Evolutionary conservation across 345 rosid species (phyloP), one percentile per base, ranked within the genome.

Genomic region (Clarkia xantiana): DNA sequence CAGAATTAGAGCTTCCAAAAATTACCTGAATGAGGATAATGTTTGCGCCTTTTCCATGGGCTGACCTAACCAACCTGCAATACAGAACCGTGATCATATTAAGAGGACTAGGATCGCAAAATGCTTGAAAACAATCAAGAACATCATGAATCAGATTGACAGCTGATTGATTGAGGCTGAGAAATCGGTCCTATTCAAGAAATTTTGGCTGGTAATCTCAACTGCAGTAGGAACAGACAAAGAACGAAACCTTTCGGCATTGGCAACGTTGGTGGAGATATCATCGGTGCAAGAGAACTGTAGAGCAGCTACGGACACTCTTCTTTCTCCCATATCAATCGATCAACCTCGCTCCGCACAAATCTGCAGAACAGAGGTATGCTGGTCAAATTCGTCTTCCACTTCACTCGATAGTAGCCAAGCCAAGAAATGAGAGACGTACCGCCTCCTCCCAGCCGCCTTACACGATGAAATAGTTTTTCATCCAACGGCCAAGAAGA

Each of bases 271-370:
- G 57, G 81, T 40, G 70, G 96, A 70, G 68, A 74, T 53, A 46
- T 91, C 82, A 39, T 84, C 96, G 39, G 87, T 68, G 71, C 95
- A 91, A 47, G 84, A 76, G 67, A 84, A 86, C 51, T 91, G 98
- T 13, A 82, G 62, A 50, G 94, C 78, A 10, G 90, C 75, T 23
- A 86, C 90, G 61, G 55, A 70, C 51, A 75, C 94, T 50, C 75
- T 66, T 53, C 86, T 51, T 14, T 42, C 47, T 9, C 19, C 62
- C 53, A 49, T 49, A 3, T 17, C 11, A 1, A 25, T 7, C 36
- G 8, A 2, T 29, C 9, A 10, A 29, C 36, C 36, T 2, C 36
- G 36, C 8, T 10, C 36, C 36, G 36, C 36, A 29, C 36, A 29
- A 29, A 29, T 29, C 36, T 29, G 0, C 36, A 29, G 36, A 29